Percentiles rank a stretch among this genome's conserved stretches.
Evolutionary conservation across 192 early-diverging fungal genomes (phyloP).

Genomic region (Coemansia sp.): DNA sequence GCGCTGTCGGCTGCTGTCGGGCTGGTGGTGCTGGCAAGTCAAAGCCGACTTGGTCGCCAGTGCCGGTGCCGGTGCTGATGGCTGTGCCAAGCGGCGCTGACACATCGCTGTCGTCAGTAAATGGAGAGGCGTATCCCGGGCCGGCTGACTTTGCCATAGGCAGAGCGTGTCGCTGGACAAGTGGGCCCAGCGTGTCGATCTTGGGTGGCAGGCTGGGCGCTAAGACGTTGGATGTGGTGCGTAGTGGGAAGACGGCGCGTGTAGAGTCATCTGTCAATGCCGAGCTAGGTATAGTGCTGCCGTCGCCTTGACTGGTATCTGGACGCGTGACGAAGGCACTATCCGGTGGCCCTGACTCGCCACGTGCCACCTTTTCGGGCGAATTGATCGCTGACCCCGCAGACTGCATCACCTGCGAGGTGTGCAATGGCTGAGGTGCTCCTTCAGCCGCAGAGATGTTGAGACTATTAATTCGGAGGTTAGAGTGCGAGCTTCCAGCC

Average conservation of each 20-base stretch:
- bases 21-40: constrained; percentile 13
- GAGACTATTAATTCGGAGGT: constrained; percentile 41
- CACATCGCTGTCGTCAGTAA: constrained; percentile 34
- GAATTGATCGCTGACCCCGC: not conserved
- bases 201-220: constrained; percentile 17
- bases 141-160: not conserved
- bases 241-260: constrained; percentile 33
- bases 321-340: not conserved
- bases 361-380: constrained; percentile 1
- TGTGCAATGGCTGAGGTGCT: not conserved
- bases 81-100: constrained; percentile 1
- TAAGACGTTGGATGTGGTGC: constrained; percentile 40
- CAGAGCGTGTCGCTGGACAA: constrained; percentile 2
- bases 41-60: constrained; percentile 11
- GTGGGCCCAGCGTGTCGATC: constrained; percentile 19
- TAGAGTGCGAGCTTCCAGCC: constrained; percentile 34
- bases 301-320: not conserved
- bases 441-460: constrained; percentile 8
- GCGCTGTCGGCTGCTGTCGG: not conserved
- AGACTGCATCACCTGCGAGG: constrained; percentile 4
- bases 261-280: constrained; percentile 9
- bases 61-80: not conserved
- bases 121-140: not conserved
- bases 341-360: constrained; percentile 1
- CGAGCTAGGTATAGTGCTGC: constrained; percentile 9